Evolutionary conservation across 768 basidiomycete species (phyloP).

Genomic region (Tephrocybe sp.): DNA sequence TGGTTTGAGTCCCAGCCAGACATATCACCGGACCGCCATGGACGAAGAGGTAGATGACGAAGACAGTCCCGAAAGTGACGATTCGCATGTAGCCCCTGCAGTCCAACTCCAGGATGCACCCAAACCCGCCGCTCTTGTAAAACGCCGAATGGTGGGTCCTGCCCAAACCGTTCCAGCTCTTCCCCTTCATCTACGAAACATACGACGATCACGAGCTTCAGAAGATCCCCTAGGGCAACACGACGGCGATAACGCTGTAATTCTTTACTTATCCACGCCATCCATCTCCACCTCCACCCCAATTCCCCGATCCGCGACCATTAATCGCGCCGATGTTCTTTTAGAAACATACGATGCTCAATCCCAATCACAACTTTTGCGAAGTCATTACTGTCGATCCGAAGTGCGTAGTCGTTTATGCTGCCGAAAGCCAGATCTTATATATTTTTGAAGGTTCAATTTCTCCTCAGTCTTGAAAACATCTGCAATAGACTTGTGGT

Average conservation of each 20-base stretch:
- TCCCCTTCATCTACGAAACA: conserved; percentile 56
- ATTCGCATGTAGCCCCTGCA: conserved; percentile 20
- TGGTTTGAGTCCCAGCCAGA: conserved; percentile 20
- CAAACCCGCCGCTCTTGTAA: conserved; percentile 24
- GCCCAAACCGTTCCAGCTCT: conserved; percentile 77
- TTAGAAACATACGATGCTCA: conserved; percentile 67
- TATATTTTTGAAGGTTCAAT: conserved; percentile 61
- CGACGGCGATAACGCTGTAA: conserved; percentile 42
- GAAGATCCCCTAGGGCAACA: conserved; percentile 77
- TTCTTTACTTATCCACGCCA: conserved; percentile 72
- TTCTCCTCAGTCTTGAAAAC: conserved; percentile 84
- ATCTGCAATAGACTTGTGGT: conserved; percentile 91
- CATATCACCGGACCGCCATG: conserved; percentile 19
- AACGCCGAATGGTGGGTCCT: conserved; percentile 55
- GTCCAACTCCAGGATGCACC: conserved; percentile 15
- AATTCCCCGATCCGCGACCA: conserved; percentile 42
- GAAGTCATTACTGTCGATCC: conserved; percentile 86
- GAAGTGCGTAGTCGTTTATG: conserved; percentile 52
- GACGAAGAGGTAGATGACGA: conserved; percentile 45
- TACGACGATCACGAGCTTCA: conserved; percentile 57
- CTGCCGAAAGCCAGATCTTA: not conserved
- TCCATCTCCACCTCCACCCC: conserved; percentile 53
- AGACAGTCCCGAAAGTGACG: conserved; percentile 36
- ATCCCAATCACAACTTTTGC: conserved; percentile 71
- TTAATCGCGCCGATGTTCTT: conserved; percentile 52